These are phyloP conservation scores for Neurospora sp. DNA, from an alignment of 2,329 filamentous ascomycete genomes.

Conservation along the genomic window DNA sequence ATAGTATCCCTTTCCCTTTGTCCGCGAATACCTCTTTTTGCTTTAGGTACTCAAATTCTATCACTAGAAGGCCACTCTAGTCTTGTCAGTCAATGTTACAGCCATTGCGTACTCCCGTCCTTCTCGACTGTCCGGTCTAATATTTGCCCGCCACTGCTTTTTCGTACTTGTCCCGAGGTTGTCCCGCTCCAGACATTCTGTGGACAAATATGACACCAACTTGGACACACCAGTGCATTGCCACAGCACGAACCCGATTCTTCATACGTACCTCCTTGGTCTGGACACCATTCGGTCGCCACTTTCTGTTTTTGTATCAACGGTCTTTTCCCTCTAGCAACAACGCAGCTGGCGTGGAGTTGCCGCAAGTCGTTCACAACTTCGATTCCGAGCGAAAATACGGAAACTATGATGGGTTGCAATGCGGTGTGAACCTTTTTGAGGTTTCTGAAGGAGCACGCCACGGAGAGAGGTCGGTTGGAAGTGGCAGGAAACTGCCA, in stretches of 20 bases:
- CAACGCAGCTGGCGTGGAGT: neutral
- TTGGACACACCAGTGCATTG: neutral
- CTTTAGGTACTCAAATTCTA: neutral
- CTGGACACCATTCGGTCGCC: neutral
- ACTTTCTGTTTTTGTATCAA: neutral
- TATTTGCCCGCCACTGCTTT: neutral
- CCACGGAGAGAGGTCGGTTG: neutral
- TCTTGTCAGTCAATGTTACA: neutral
- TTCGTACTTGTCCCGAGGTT: neutral
- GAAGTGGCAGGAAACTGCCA: neutral
- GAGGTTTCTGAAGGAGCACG: neutral
- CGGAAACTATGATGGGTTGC: neutral
- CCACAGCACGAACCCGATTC: neutral
- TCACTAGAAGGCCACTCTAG: neutral
- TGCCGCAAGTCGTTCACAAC: neutral
- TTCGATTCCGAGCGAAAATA: neutral
- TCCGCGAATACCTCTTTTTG: neutral
- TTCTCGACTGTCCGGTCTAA: neutral
- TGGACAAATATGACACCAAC: neutral
- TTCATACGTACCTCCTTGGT: neutral
- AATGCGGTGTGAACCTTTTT: neutral
- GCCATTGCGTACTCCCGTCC: neutral
- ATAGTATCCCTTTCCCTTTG: neutral
- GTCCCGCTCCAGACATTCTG: neutral
- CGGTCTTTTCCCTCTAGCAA: neutral